A percentile compares a stretch with the other conserved stretches of the same genome.
Conservation (phyloP, 208 protist species). For the Trypanosomatidae sp. region DNA sequence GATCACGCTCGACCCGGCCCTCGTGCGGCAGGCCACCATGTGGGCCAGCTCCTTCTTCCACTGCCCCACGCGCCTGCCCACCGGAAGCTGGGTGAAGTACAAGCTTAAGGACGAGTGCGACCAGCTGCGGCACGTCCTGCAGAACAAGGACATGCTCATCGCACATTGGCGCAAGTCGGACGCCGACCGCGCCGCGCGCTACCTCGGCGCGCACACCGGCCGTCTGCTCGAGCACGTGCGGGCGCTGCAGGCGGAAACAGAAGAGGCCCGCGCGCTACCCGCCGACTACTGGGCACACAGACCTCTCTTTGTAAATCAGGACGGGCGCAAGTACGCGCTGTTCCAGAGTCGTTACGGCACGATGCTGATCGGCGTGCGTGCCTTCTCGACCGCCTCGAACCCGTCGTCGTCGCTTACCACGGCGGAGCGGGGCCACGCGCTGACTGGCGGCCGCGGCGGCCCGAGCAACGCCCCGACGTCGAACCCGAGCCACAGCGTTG, state of each 20-base stretch:
- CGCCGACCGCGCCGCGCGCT: conserved; percentile 29
- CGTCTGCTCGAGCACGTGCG: conserved; percentile 61
- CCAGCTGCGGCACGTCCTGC: conserved; percentile 64
- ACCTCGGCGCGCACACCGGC: conserved; percentile 53
- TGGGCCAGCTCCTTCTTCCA: conserved; percentile 77
- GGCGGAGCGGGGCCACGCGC: no score
- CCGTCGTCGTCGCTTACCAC: background rate
- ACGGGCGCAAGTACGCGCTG: conserved; percentile 70
- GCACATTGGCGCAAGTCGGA: conserved; percentile 56
- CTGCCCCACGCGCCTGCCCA: conserved; percentile 34
- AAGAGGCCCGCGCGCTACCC: conserved; percentile 49
- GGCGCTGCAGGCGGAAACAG: conserved; percentile 61
- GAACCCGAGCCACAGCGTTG: no score
- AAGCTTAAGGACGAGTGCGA: conserved; percentile 86
- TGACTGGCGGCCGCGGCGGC: no score
- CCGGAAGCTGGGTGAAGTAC: conserved; percentile 76
- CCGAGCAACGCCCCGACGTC: no score
- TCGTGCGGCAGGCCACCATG: conserved; percentile 58
- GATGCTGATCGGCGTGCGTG: conserved; percentile 78
- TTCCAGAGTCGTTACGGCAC: conserved; percentile 57
- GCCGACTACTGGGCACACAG: conserved; percentile 33
- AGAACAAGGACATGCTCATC: conserved; percentile 80
- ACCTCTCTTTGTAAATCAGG: conserved; percentile 49
- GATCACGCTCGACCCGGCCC: conserved; percentile 32
- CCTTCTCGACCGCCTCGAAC: conserved; percentile 4